Evolutionary conservation across 2,329 filamentous ascomycete species (phyloP), one percentile per base, ranked within the genome.

Genomic region (Lasiodiplodia sp.): DNA sequence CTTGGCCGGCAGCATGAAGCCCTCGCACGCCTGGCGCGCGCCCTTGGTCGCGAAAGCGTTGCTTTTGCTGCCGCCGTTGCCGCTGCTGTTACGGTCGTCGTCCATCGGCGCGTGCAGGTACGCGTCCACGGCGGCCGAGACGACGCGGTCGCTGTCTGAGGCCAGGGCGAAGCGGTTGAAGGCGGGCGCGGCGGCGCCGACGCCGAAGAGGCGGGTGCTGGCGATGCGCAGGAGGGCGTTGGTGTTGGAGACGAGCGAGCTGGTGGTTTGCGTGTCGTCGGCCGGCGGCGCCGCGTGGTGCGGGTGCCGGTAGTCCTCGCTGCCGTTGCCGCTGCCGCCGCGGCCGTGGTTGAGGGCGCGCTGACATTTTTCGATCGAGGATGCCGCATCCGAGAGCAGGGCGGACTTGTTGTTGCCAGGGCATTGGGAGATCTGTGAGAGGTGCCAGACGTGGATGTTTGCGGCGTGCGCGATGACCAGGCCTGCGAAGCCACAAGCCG

Each of bases 401-500:
- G n/a, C 28, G 16, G 53, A 8, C 8, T 56, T 23, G 23, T 8
- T n/a, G 37, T 71, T 60, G 31, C 69, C 70, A 57, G 77, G 74
- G 25, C 72, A 72, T 40, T 78, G 74, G 2, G 75, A 74, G 25
- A 74, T 75, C 66, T 80, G 76, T 12, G 76, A 74, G 4, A 77
- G 69, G 68, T 75, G 73, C 74, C 76, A 79, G 70, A 79, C 75
- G 60, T 80, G 75, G 55, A 78, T 74, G 58, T 76, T 78, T 23
- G 79, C 74, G 11, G 77, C 78, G 68, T 80, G 78, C 71, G 77
- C 78, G 28, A 78, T 69, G 16, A 78, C 73, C 16, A 75, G 75
- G 57, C 74, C 74, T 8, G 76, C 75, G 51, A 79, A 75, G 4
- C 74, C 72, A 12, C 47, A 52, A 38, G 64, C 66, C 68, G 68